These are phyloP conservation scores for Obba rivulosa DNA, from an alignment of 768 basidiomycete species.

Conservation along the genomic window DNA sequence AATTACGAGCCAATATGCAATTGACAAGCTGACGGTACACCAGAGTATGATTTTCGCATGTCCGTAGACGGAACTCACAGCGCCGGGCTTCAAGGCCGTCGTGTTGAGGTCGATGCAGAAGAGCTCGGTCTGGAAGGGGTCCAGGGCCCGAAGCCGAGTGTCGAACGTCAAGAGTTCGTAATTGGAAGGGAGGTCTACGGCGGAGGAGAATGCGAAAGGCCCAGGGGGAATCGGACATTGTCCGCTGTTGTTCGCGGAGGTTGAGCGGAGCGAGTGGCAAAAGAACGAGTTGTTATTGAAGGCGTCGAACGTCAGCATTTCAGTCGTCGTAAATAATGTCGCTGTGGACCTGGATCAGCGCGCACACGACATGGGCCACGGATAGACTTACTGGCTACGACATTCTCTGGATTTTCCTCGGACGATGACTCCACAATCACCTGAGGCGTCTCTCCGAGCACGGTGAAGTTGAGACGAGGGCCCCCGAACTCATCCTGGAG, in stretches of 20 bases:
- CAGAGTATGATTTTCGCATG: slow-evolving; percentile 65
- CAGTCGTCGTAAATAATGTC: slow-evolving; percentile 81
- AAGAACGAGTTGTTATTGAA: slow-evolving; percentile 69
- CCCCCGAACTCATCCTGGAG: slow-evolving; percentile 37
- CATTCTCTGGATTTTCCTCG: slow-evolving; percentile 35
- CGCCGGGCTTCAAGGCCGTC: slow-evolving; percentile 67
- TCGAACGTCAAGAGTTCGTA: slow-evolving; percentile 79
- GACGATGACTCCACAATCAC: slow-evolving; percentile 57
- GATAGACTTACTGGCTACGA: slow-evolving; percentile 47
- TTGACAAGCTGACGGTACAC: slow-evolving; percentile 65
- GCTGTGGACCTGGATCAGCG: slow-evolving; percentile 35
- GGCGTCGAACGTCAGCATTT: slow-evolving; percentile 72
- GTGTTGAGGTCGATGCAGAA: slow-evolving; percentile 76
- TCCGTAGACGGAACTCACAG: slow-evolving; percentile 56
- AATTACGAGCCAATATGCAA: slow-evolving; percentile 79
- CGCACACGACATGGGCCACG: slow-evolving; percentile 4
- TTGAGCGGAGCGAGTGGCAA: slow-evolving; percentile 74
- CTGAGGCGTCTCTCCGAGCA: slow-evolving; percentile 60
- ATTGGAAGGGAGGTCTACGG: slow-evolving; percentile 57
- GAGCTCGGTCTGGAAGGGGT: slow-evolving; percentile 77
- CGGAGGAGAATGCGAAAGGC: slow-evolving; percentile 73
- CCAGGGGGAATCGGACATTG: slow-evolving; percentile 83
- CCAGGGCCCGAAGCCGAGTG: slow-evolving; percentile 84
- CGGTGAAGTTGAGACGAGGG: slow-evolving; percentile 60
- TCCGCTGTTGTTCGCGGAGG: slow-evolving; percentile 51